Evolutionary conservation across 2,329 filamentous ascomycete species (phyloP), one percentile per base, ranked within the genome.

Genomic region (Harringtonia lauricola): DNA sequence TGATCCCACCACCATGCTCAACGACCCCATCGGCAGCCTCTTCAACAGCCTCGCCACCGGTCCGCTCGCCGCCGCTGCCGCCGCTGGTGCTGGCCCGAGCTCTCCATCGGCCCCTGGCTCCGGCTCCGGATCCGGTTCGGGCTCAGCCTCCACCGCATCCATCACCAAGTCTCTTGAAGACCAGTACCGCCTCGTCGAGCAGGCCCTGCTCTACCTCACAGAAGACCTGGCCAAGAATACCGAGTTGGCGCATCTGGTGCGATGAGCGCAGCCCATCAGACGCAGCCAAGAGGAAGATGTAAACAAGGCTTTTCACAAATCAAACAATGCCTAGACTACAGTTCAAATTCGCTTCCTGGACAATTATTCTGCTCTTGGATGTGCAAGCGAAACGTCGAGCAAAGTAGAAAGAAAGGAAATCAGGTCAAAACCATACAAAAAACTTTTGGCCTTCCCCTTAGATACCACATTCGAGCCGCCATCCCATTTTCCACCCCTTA

Each of bases 151-250:
- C 12, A 19, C 43, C 2, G 33, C 40, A 7, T 28, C 37, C n/a
- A 29, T 43, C 17, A 35, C 42, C 19, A 22, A 44, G 9, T 47
- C 48, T 8, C 43, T 52, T n/a, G 50, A 52, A 22, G 50, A 52
- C 42, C 50, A 52, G 42, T 52, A 52, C 42, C 46, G 45, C 0
- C 47, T 52, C 1, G 50, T 52, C 22, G 50, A 52, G 39, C 50
- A 51, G 38, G 50, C 50, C 0, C 48, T 52, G 36, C 19, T 49
- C 29, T 51, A 51, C 24, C 39, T 52, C 36, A 51, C 50, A 2
- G 47, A 52, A 15, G 49, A 52, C 26, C 44, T 49, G 26, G 48
- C 48, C 21, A 46, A 46, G 39, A 47, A 48, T 35, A 36, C 48
- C 6, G 50, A 50, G 13, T 45, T 46, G 30, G 29, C 44, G 15